Conservation (phyloP, 2,329 filamentous ascomycete genomes). For the Cytospora piceae region DNA sequence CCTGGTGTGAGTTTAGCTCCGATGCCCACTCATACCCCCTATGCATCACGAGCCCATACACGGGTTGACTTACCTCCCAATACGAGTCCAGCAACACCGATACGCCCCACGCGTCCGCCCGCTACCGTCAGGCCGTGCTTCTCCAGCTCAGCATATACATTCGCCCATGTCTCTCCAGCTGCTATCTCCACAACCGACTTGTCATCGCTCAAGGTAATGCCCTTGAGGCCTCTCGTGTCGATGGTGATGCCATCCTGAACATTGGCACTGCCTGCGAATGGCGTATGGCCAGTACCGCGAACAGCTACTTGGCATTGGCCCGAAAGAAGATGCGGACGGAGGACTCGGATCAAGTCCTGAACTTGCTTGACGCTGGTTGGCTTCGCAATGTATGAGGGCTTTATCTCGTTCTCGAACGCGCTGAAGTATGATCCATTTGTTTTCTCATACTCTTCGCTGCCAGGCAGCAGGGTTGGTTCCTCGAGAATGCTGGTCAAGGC, state of each 20-base stretch:
- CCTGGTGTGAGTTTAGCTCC: not conserved
- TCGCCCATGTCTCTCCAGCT: slow-evolving; percentile 30
- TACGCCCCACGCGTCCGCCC: slow-evolving; percentile 27
- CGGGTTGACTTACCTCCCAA: slow-evolving; percentile 21
- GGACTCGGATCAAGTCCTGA: slow-evolving; percentile 23
- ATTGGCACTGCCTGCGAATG: slow-evolving; percentile 32
- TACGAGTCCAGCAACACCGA: slow-evolving; percentile 30
- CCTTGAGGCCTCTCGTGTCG: slow-evolving; percentile 31
- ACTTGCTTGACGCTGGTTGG: slow-evolving; percentile 28
- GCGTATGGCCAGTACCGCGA: slow-evolving; percentile 31
- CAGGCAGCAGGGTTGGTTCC: slow-evolving; percentile 28
- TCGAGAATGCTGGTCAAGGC: not conserved
- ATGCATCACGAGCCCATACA: too few relatives aligned
- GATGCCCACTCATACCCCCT: not conserved
- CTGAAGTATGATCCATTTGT: slow-evolving; percentile 34
- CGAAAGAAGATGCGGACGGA: slow-evolving; percentile 29
- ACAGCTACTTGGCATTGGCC: slow-evolving; percentile 29
- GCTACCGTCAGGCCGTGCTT: slow-evolving; percentile 28
- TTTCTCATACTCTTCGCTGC: slow-evolving; percentile 31
- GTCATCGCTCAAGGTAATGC: slow-evolving; percentile 29
- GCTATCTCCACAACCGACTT: slow-evolving; percentile 27
- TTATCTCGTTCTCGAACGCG: slow-evolving; percentile 33
- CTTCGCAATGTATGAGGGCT: slow-evolving; percentile 31
- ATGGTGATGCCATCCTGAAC: slow-evolving; percentile 33
- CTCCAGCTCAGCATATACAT: slow-evolving; percentile 31